These are phyloP conservation scores for Ogataea saltuana DNA, from an alignment of 805 yeast genomes.

Conservation along the genomic window DNA sequence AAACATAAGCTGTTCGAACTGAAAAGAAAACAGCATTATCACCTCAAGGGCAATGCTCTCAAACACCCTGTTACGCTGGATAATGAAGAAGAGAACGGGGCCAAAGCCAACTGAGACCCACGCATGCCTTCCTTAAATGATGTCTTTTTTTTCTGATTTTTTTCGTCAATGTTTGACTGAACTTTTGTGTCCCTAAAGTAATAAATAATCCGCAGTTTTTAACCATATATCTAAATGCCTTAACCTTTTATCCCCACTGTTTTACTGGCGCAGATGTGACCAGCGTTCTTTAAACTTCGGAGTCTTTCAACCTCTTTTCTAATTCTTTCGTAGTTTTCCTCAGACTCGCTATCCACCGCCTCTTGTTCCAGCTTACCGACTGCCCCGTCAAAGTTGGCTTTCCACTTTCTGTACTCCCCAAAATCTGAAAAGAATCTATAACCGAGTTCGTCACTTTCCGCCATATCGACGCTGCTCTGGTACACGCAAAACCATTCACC, in stretches of 20 bases:
- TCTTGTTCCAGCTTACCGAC: constrained; percentile 19
- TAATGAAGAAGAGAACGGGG: constrained; percentile 32
- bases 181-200: too few species aligned
- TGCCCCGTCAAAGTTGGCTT: constrained; percentile 12
- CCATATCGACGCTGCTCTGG: constrained; percentile 5
- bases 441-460: constrained; percentile 27
- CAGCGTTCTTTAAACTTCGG: constrained; percentile 13
- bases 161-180: too few species aligned
- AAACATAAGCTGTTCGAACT: constrained; percentile 72
- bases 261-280: constrained; percentile 8
- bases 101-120: too few species aligned
- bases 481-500: constrained; percentile 36
- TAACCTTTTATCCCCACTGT: constrained; percentile 18
- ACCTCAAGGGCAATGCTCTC: constrained; percentile 52
- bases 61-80: constrained; percentile 41
- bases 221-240: not conserved
- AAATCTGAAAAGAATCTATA: constrained; percentile 25
- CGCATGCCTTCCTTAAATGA: too few species aligned
- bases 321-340: constrained; percentile 18
- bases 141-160: too few species aligned
- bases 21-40: constrained; percentile 78
- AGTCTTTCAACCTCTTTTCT: constrained; percentile 22
- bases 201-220: not conserved
- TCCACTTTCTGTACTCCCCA: constrained; percentile 30
- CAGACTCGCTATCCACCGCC: constrained; percentile 20